Evolutionary conservation across 768 basidiomycete genomes (phyloP).

Genomic region (Hortiboletus flavorubellus): DNA sequence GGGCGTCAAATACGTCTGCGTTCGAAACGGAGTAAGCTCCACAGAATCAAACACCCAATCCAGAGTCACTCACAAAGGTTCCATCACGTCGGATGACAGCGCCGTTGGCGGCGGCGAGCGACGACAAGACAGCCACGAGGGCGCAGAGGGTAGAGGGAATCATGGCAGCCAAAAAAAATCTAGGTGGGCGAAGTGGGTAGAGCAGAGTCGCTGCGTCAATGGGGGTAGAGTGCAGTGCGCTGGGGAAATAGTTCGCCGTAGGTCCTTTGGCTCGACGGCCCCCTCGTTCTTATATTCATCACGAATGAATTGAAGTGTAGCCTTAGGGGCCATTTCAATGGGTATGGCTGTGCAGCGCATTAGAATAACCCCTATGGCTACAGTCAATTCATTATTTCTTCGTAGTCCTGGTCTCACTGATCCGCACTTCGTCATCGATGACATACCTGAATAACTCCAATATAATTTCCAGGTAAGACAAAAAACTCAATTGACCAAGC

Average conservation of each 20-base stretch:
- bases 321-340: no score
- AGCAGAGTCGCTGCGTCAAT: neutral
- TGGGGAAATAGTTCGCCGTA: neutral
- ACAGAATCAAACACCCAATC: no score
- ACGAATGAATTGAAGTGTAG: constrained; percentile 5
- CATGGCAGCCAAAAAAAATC: neutral
- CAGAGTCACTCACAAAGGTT: constrained; percentile 10
- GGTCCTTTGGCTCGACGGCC: neutral
- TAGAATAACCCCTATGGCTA: no score
- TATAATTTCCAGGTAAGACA: no score
- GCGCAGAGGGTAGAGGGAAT: constrained; percentile 9
- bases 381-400: no score
- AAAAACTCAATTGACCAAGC: no score
- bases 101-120: constrained; percentile 13
- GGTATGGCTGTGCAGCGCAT: neutral
- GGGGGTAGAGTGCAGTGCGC: no score
- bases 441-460: no score
- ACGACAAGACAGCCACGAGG: constrained; percentile 6
- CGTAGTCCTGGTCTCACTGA: no score
- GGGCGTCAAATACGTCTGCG: constrained; percentile 10
- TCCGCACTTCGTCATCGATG: no score
- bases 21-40: neutral
- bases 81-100: constrained; percentile 17
- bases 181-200: neutral
- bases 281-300: constrained; percentile 8